Evolutionary conservation across 129 eudicot species (phyloP).

Genomic region (Silybum marianum): DNA sequence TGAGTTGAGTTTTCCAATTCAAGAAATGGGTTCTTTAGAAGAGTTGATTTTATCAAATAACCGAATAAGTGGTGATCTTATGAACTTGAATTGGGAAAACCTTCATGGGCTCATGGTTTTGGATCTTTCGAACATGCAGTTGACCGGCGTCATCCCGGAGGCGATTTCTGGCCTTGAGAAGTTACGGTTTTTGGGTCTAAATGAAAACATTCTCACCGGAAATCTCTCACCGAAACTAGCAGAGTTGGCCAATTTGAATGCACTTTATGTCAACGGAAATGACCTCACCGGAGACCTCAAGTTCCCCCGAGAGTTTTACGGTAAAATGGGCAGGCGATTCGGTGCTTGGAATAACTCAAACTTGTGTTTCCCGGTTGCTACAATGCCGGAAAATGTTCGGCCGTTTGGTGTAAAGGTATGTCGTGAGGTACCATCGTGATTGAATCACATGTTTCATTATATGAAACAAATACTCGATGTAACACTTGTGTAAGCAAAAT

Average conservation of each 20-base stretch:
- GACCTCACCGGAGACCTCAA: slow-evolving; percentile 76
- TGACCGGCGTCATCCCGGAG: slow-evolving; percentile 65
- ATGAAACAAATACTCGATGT: slow-evolving; percentile 7
- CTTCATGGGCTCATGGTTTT: slow-evolving; percentile 47
- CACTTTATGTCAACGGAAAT: slow-evolving; percentile 71
- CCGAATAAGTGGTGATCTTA: slow-evolving; percentile 60
- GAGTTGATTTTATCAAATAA: slow-evolving; percentile 75
- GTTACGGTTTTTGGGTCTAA: slow-evolving; percentile 69
- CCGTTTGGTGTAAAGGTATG: slow-evolving; percentile 82
- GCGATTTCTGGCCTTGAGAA: slow-evolving; percentile 45
- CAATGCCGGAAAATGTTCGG: slow-evolving; percentile 22
- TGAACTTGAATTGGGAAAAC: slow-evolving; percentile 49
- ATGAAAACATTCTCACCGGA: slow-evolving; percentile 67
- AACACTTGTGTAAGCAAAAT: slow-evolving; percentile 26
- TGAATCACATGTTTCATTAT: neutral
- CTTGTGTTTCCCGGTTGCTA: slow-evolving; percentile 49
- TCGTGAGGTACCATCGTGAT: slow-evolving; percentile 32
- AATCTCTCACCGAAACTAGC: slow-evolving; percentile 52
- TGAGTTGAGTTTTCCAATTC: slow-evolving; percentile 47
- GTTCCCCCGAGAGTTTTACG: slow-evolving; percentile 56
- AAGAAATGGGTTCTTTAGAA: slow-evolving; percentile 62
- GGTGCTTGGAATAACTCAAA: slow-evolving; percentile 88
- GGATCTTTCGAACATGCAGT: slow-evolving; percentile 61
- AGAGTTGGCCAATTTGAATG: slow-evolving; percentile 48
- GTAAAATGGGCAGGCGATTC: slow-evolving; percentile 78